A percentile compares a stretch with the other conserved stretches of the same genome.
Conservation (phyloP, 2,329 filamentous ascomycete species). For the Cladophialophora chaetospira region DNA sequence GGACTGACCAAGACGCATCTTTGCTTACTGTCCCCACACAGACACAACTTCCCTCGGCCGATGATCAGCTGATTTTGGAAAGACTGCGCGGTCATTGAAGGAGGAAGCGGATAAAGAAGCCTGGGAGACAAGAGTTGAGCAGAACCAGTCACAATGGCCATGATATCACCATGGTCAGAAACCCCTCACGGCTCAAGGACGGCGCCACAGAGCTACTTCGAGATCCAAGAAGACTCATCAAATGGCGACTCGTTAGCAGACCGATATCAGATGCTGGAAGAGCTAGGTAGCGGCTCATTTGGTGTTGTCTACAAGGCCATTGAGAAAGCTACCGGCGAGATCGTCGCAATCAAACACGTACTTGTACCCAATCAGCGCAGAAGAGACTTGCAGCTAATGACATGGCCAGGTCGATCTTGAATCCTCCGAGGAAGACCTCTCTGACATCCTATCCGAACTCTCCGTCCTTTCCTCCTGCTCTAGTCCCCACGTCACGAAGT, state of each 20-base stretch:
- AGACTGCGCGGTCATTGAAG: not conserved
- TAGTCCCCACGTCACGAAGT: constrained; percentile 85
- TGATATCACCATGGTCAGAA: constrained; percentile 24
- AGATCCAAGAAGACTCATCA: constrained; percentile 30
- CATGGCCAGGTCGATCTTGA: constrained; percentile 85
- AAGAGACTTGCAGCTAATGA: not conserved
- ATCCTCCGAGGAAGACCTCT: constrained; percentile 96
- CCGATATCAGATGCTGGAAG: constrained; percentile 92
- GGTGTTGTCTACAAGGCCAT: constrained; percentile 97
- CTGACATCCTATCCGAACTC: constrained; percentile 97
- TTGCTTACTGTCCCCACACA: not conserved
- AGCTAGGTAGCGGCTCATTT: constrained; percentile 94
- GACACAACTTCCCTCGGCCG: not conserved
- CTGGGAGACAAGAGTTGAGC: not conserved
- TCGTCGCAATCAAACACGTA: constrained; percentile 96
- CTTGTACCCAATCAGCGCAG: constrained; percentile 37
- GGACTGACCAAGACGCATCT: not conserved
- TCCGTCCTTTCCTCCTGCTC: constrained; percentile 94
- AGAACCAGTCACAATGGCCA: constrained; percentile 13
- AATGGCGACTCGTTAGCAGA: constrained; percentile 50
- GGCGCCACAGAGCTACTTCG: constrained; percentile 10
- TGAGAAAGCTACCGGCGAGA: constrained; percentile 84
- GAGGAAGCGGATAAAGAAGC: not conserved
- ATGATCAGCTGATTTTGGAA: not conserved
- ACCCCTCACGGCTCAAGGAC: constrained; percentile 18